Evolutionary conservation across 106 monocot species (phyloP), one percentile per base, ranked within the genome.

Genomic region (Platanthera zijinensis): DNA sequence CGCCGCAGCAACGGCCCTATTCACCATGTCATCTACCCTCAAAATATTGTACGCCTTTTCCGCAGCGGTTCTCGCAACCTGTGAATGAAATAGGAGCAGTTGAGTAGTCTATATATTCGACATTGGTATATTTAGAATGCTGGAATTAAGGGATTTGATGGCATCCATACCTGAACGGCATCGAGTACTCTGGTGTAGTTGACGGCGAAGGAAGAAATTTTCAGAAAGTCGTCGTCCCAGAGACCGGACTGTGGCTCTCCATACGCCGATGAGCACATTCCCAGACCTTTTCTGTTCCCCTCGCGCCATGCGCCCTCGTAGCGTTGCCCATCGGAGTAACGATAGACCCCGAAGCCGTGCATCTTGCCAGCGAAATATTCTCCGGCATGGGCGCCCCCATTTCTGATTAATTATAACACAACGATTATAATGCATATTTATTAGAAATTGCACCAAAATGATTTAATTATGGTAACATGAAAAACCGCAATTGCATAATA

Each of bases 281-380:
- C 88, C 66, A 91, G 71, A 2, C 91, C 90, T 59, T 91, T 87
- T 47, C 87, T 83, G 57, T 73, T 91, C 45, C 91, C 91, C 52
- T 91, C 91, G n/a, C 88, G 91, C 91, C 90, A 91, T 66, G 87
- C 80, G 51, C 91, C 91, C 57, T 91, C 91, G 12, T 91, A 91
- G 62, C 75, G 75, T 75, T 91, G 91, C 48, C 86, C 87, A 80
- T 88, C 88, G 53, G 91, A 82, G 84, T 86, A 91, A 52, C 75
- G 74, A 69, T 91, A 88, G 48, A 88, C 82, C 13, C 91, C 91
- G 84, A 86, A 91, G 6, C 82, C 90, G 78, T 90, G 90, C 87
- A 90, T 87, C 84, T 91, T 88, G 78, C 88, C 91, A 25, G 89
- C 92, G 83, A 92, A 89, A 63, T 89, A 92, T 70, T 92, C 92